Evolutionary conservation across 2,329 filamentous ascomycete genomes (phyloP), one percentile per base, ranked within the genome.

Genomic region (Nemania bipapillata): DNA sequence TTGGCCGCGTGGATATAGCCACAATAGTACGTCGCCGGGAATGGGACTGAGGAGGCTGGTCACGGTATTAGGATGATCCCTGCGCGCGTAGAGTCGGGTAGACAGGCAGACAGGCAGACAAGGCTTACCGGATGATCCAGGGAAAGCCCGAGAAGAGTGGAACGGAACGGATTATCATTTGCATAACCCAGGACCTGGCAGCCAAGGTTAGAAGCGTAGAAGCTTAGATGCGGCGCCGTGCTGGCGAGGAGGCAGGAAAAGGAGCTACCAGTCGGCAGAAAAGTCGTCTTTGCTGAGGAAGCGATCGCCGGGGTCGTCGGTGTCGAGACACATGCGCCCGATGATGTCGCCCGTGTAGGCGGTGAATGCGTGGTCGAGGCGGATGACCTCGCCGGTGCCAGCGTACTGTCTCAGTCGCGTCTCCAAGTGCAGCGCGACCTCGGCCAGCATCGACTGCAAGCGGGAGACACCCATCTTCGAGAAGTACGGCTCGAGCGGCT

Each of bases 91-190:
- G 35, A 32, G 40, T 3, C n/a, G 28, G n/a, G 5, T 9, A 32
- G 30, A 9, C 32, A 42, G 40, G 4, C n/a, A 35, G n/a, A 3
- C 12, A 32, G 30, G 30, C 32, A 42, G 17, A n/a, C n/a, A 20
- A 54, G 52, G 6, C 45, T 65, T 65, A 73, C 71, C 65, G 30
- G 60, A 73, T 69, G 63, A 73, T 68, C 60, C 61, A 70, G 11
- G 73, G 73, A 30, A 74, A 73, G 8, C 53, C 69, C 5, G 72
- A 73, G 53, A 73, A 71, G 4, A 74, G 59, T 0, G 72, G 73
- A 28, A 74, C 71, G n/a, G 71, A 74, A 15, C 70, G 70, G n/a
- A 74, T 64, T 40, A 75, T 63, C 22, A 69, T 69, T 11, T 74
- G 64, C 63, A 74, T 72, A 15, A 72, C 35, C 35, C 73, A 61